Conservation (phyloP, 352 stramenopile species). For the Globisporangium middletonii region DNA sequence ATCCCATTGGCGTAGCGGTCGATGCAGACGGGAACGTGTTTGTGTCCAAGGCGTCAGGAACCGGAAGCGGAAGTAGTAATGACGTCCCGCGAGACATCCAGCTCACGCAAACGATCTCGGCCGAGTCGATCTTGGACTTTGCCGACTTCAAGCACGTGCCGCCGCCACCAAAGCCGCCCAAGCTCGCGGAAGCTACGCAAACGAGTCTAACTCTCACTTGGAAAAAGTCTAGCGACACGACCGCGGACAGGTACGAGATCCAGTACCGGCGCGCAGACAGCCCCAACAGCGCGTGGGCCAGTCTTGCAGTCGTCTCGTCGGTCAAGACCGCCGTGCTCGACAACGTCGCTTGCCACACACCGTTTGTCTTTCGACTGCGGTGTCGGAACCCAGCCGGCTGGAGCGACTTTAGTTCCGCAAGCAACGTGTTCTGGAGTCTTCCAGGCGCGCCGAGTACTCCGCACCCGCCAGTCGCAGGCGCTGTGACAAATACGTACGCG, state of each 20-base stretch:
- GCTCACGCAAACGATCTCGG: slow-evolving; percentile 52
- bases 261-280: slow-evolving; percentile 54
- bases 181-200: slow-evolving; percentile 45
- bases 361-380: slow-evolving; percentile 54
- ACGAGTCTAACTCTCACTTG: slow-evolving; percentile 45
- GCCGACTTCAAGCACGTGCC: slow-evolving; percentile 32
- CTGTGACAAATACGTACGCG: slow-evolving; percentile 61
- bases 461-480: slow-evolving; percentile 38
- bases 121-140: slow-evolving; percentile 52
- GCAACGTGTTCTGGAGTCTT: slow-evolving; percentile 52
- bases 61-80: background rate
- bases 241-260: slow-evolving; percentile 67
- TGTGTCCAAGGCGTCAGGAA: slow-evolving; percentile 35
- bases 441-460: slow-evolving; percentile 40
- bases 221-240: slow-evolving; percentile 56
- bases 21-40: slow-evolving; percentile 70
- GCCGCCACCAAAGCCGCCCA: slow-evolving; percentile 25
- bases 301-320: slow-evolving; percentile 25
- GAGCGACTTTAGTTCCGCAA: slow-evolving; percentile 54
- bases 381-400: slow-evolving; percentile 62
- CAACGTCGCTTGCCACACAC: slow-evolving; percentile 38
- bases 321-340: slow-evolving; percentile 41
- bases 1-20: slow-evolving; percentile 63
- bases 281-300: slow-evolving; percentile 38
- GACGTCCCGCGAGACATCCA: slow-evolving; percentile 1